Conservation (phyloP, 108 stramenopile genomes). For the Cyclotella distinguenda region DNA sequence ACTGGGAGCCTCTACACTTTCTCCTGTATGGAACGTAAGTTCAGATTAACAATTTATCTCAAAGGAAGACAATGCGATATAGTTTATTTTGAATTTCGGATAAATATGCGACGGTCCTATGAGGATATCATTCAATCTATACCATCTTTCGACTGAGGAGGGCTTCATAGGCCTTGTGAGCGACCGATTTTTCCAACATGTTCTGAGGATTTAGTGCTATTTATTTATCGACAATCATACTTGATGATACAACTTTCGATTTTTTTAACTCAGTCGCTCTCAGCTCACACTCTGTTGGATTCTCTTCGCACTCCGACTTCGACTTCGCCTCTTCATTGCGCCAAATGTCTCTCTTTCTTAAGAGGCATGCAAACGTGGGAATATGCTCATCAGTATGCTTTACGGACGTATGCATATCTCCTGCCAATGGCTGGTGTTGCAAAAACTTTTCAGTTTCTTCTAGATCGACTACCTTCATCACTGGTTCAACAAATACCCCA, state of each 20-base stretch:
- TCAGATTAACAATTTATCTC: no score
- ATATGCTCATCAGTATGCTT: conserved; percentile 88
- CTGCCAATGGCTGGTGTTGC: conserved; percentile 56
- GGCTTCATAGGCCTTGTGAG: conserved; percentile 42
- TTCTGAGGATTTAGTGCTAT: conserved; percentile 42
- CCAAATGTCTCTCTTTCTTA: not conserved
- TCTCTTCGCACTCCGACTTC: no score
- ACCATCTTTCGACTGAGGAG: conserved; percentile 43
- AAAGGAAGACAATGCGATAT: no score
- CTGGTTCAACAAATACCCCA: conserved; percentile 22
- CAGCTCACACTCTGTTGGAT: not conserved
- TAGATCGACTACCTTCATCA: conserved; percentile 14
- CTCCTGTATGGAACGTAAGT: conserved; percentile 71
- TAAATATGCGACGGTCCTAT: no score
- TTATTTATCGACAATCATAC: no score
- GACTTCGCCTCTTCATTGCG: no score
- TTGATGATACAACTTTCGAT: no score
- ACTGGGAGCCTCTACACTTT: conserved; percentile 98
- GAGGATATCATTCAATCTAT: conserved; percentile 16
- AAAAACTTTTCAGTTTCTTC: conserved; percentile 11
- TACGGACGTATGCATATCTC: conserved; percentile 94
- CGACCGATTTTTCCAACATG: conserved; percentile 44
- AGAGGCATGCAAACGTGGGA: conserved; percentile 92
- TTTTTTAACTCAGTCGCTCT: not conserved
- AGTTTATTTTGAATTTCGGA: no score